These are phyloP conservation scores for Xanthoparmelia taractica DNA, from an alignment of 495 filamentous ascomycete species.

Conservation along the genomic window DNA sequence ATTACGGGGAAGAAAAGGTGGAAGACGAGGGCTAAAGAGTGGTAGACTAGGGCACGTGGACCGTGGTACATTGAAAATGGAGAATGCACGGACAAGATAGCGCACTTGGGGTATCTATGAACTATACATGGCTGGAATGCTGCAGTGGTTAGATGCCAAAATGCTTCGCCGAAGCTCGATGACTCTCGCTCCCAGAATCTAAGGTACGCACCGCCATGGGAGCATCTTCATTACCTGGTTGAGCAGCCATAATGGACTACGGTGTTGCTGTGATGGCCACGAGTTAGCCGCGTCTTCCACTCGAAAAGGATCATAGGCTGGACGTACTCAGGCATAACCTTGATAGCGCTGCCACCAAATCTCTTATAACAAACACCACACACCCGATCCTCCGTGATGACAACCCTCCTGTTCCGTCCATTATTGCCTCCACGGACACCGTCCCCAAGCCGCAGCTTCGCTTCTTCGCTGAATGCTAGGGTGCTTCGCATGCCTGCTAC, in stretches of 20 bases:
- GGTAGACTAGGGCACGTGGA: neutral
- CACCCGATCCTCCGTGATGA: constrained; percentile 76
- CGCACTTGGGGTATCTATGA: constrained; percentile 14
- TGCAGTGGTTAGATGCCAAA: neutral
- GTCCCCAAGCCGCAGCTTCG: constrained; percentile 59
- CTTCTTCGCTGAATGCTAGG: constrained; percentile 63
- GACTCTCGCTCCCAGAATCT: constrained; percentile 1
- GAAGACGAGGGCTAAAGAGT: constrained; percentile 10
- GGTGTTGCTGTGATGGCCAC: constrained; percentile 38
- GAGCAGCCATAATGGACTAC: constrained; percentile 84
- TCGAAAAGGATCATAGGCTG: neutral
- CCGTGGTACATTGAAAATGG: neutral
- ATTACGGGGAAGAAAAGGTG: constrained; percentile 71
- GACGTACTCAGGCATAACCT: constrained; percentile 60
- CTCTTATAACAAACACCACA: constrained; percentile 90
- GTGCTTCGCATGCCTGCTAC: constrained; percentile 64
- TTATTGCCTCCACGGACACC: constrained; percentile 41
- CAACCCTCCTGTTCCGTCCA: constrained; percentile 62
- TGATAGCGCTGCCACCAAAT: constrained; percentile 80
- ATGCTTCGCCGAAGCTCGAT: neutral
- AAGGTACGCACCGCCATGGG: constrained; percentile 7
- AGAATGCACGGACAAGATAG: neutral
- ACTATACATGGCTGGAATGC: neutral
- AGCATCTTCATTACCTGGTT: constrained; percentile 32
- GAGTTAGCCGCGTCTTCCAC: constrained; percentile 18